Conservation (phyloP, 345 rosid genomes). For the Acer negundo region DNA sequence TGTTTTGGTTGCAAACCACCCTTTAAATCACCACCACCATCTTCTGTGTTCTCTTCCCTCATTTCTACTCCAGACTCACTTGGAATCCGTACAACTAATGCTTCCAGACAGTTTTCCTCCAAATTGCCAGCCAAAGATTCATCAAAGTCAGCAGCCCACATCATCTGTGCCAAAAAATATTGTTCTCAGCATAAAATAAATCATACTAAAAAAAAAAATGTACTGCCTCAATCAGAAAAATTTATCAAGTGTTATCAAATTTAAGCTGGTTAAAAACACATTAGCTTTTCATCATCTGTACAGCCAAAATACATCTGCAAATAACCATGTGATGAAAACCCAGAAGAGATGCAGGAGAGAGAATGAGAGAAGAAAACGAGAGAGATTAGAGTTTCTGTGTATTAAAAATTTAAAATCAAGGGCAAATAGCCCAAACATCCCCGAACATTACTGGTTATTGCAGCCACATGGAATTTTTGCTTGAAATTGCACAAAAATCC, state of each 20-base stretch:
- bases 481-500: too few relatives aligned
- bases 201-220: background rate
- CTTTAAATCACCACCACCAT: slow-evolving; percentile 38
- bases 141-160: slow-evolving; percentile 98
- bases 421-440: too few relatives aligned
- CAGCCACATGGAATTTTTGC: too few relatives aligned
- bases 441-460: too few relatives aligned
- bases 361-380: background rate
- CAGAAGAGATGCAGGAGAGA: background rate
- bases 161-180: slow-evolving; percentile 62
- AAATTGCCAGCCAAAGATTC: slow-evolving; percentile 53
- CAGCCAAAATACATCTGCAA: background rate
- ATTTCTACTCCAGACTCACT: slow-evolving; percentile 45
- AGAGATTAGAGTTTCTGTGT: background rate
- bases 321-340: background rate
- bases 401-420: background rate
- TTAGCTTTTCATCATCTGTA: background rate
- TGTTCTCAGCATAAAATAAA: slow-evolving; percentile 6
- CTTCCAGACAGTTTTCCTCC: slow-evolving; percentile 72
- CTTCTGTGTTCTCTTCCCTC: slow-evolving; percentile 44
- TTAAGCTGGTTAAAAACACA: background rate
- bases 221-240: background rate
- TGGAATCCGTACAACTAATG: slow-evolving; percentile 61
- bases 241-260: background rate
- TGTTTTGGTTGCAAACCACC: slow-evolving; percentile 43